Percentiles rank a stretch among this genome's conserved stretches.
phyloP scores from a whole-genome alignment of 1,284 basidiomycete species.

The Ustilago loliicola region DNA sequence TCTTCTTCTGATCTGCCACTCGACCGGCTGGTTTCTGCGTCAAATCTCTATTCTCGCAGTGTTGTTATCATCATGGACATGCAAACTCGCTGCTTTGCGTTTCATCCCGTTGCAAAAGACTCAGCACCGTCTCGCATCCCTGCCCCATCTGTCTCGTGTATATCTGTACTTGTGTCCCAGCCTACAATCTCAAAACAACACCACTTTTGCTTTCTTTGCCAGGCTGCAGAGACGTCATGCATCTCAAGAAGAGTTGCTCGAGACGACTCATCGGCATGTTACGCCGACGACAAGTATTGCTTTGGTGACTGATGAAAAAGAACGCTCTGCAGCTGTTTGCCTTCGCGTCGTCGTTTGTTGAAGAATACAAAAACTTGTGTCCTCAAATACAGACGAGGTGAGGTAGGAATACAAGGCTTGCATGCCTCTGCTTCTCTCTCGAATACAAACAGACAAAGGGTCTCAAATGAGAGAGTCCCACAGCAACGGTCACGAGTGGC shows the following conservation, averaged over 20 bases:
- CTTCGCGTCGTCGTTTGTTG: constrained; percentile 1
- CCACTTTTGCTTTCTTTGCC: constrained; percentile 35
- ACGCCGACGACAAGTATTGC: neutral
- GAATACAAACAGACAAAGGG: constrained; percentile 20
- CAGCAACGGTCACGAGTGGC: constrained; percentile 18
- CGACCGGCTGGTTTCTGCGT: too few species aligned
- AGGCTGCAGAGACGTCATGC: too few species aligned
- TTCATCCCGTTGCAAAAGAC: neutral
- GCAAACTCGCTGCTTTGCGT: too few species aligned
- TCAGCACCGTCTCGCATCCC: neutral
- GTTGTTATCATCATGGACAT: neutral
- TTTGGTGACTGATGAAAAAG: neutral
- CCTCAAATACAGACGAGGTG: neutral
- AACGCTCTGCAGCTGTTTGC: neutral
- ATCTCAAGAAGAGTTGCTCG: too few species aligned
- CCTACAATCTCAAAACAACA: constrained; percentile 21
- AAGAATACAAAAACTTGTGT: constrained; percentile 8
- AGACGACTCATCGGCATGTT: neutral
- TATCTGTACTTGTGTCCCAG: constrained; percentile 39
- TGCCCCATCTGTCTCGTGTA: constrained; percentile 20
- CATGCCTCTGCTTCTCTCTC: neutral
- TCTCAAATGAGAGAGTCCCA: neutral
- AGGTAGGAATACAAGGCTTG: constrained; percentile 2
- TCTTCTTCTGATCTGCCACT: too few species aligned
- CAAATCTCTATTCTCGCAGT: too few species aligned